phyloP scores from a whole-genome alignment of 73 alveolate species.

The Tetrahymena elliotti region DNA sequence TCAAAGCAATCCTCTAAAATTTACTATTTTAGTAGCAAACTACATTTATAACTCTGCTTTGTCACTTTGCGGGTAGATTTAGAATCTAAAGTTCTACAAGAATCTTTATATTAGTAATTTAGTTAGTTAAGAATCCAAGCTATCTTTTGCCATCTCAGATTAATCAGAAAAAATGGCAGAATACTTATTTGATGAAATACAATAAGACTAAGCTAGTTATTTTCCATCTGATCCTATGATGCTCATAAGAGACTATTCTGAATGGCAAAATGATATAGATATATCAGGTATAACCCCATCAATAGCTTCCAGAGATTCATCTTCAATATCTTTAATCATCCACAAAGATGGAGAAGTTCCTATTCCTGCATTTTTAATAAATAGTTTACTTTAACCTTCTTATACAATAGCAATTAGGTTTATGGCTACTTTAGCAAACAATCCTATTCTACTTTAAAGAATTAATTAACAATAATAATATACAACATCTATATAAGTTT shows the following conservation, averaged over 20 bases:
- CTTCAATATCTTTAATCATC: neutral
- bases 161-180: neutral
- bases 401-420: neutral
- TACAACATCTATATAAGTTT: neutral
- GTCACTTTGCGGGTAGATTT: neutral
- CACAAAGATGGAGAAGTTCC: neutral
- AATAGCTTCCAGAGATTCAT: neutral
- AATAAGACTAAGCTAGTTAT: neutral
- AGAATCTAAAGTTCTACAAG: neutral
- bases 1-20: neutral
- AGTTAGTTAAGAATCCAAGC: neutral
- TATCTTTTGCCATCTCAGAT: neutral
- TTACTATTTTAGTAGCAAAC: neutral
- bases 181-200: neutral
- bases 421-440: neutral
- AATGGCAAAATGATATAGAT: neutral
- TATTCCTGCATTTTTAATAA: neutral
- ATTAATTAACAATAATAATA: neutral
- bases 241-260: neutral
- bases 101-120: neutral
- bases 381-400: neutral
- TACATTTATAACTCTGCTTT: neutral
- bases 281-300: neutral
- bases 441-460: neutral
- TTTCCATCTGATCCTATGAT: neutral